These are phyloP conservation scores for Pichia phayaonensis DNA, from an alignment of 805 yeast genomes.

Conservation along the genomic window DNA sequence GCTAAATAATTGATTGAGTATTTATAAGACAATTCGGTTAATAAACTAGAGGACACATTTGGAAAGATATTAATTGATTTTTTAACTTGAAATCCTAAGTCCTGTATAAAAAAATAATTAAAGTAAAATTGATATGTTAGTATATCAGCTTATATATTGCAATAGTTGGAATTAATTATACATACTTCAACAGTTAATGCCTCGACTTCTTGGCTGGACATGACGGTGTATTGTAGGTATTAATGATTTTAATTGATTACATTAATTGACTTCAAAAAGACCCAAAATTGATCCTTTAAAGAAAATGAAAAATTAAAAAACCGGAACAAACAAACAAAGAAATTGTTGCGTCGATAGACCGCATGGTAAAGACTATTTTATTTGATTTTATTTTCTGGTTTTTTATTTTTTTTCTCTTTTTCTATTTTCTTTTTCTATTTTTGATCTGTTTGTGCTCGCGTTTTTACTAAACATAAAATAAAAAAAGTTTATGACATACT, in stretches of 20 bases:
- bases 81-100: constrained; percentile 26
- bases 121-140: not conserved
- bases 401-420: not conserved
- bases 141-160: not conserved
- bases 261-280: not conserved
- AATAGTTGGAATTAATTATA: not conserved
- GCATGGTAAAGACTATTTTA: no score
- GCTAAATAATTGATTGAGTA: constrained; percentile 14
- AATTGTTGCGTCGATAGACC: no score
- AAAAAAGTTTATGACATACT: not conserved
- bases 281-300: no score
- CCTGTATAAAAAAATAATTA: constrained; percentile 8
- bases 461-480: not conserved
- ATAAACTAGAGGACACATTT: not conserved
- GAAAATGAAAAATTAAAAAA: no score
- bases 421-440: no score
- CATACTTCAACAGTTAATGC: not conserved
- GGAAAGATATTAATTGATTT: constrained; percentile 21
- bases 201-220: not conserved
- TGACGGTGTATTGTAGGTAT: not conserved
- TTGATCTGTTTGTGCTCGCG: no score
- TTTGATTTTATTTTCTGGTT: no score
- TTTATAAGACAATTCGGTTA: not conserved
- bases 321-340: no score
- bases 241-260: not conserved